A percentile compares a stretch with the other conserved stretches of the same genome.
Evolutionary conservation across 208 protist genomes (phyloP).

Genomic region (Leishmania tropica): DNA sequence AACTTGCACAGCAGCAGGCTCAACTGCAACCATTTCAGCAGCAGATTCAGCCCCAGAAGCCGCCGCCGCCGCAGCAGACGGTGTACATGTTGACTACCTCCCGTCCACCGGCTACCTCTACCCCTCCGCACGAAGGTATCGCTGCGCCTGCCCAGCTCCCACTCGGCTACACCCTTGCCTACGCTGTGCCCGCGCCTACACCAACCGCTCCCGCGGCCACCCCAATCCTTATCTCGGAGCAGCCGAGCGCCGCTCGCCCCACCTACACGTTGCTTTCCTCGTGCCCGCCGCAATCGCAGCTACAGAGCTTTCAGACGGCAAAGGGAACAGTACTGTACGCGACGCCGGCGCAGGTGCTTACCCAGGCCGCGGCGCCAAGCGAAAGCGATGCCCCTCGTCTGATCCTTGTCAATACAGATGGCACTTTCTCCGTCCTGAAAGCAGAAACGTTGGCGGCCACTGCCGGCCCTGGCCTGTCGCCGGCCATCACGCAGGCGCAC

Average conservation of each 20-base stretch:
- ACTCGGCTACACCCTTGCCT: slow-evolving; percentile 23
- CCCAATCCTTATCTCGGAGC: slow-evolving; percentile 12
- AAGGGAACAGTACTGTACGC: slow-evolving; percentile 13
- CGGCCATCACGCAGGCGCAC: neutral
- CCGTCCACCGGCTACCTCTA: neutral
- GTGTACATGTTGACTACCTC: slow-evolving; percentile 15
- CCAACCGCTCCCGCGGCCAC: neutral
- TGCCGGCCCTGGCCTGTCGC: neutral
- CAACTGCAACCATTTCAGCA: slow-evolving; percentile 5
- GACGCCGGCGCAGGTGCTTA: slow-evolving; percentile 5
- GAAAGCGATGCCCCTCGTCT: slow-evolving; percentile 21
- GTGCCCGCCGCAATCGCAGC: slow-evolving; percentile 2
- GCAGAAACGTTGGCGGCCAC: neutral
- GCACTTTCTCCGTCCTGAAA: slow-evolving; percentile 22
- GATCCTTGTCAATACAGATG: slow-evolving; percentile 27
- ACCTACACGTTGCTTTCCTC: slow-evolving; percentile 18
- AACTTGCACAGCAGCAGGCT: neutral
- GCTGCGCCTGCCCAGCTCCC: slow-evolving; percentile 3
- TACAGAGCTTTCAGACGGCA: slow-evolving; percentile 9
- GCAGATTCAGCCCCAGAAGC: slow-evolving; percentile 8
- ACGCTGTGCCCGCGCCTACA: slow-evolving; percentile 14
- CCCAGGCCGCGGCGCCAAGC: neutral
- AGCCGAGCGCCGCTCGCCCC: neutral
- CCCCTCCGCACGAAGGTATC: slow-evolving; percentile 7
- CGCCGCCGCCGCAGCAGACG: slow-evolving; percentile 19